Base-by-base conservation (phyloP, 1,284 basidiomycete genomes). In the Megacollybia platyphylla region DNA sequence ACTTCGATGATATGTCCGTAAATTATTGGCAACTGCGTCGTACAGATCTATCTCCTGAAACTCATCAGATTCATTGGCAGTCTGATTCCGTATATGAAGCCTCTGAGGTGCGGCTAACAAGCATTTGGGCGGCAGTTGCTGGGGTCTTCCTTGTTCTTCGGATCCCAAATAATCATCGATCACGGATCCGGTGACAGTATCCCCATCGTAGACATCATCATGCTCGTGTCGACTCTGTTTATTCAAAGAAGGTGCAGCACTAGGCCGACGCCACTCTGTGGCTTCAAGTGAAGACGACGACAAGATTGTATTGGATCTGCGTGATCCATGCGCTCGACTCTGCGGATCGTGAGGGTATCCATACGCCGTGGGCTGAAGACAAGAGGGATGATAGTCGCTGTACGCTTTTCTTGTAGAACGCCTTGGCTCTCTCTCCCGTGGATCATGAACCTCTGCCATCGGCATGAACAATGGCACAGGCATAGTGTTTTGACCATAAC, bases 401-500 rank as follows among this genome's bases (percentile, higher is more conserved):
- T 42, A 48, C 3, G 44, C 37, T 26, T 48, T 41, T 13, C 44
- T 32, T 11, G 46, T 48, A 9, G 9, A 28, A 18, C 44, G 36
- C 34, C 46, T 42, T 13, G 46, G 43, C 26, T 48, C 46, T 28
- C 42, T 28, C 10, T 36, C 24, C 28, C 41, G 31, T 11, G 29
- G 20, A 20, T 44, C 26, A n/a, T n/a, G 32, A 24, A 5, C 5
- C 20, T 24, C 20, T 1, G 32, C 32, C 36, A 42, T 31, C 5
- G 48, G 45, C 48, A 49, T 49, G 36, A 47, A 49, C 8, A 47
- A 24, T n/a, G 48, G 48, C 2, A 49, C 41, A 5, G 48, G 48
- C 34, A 48, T 26, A 6, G 47, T 20, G 31, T 18, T 46, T 31
- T 26, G 36, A 18, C 32, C 35, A 29, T 24, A 36, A 32, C 18